Base-by-base conservation (phyloP, 305 asterid genomes). In the Vinca major region DNA sequence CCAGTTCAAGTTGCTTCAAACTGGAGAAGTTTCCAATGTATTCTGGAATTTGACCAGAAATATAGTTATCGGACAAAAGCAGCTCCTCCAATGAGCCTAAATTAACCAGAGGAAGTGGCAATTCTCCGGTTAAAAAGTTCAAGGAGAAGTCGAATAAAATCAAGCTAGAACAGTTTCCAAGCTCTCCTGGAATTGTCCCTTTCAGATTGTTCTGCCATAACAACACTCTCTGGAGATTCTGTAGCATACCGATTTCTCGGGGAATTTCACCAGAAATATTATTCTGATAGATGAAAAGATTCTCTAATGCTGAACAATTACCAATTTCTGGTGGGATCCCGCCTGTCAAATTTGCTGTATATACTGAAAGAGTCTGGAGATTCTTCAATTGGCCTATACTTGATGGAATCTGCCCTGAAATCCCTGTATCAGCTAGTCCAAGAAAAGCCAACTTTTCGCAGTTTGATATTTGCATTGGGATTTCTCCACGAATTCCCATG, bases 371-470 rank as follows among this genome's bases (percentile, higher is more conserved):
- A 7, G 87, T 84, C 80, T 73, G 77, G 74, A 86, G 92, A 66
- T 80, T 82, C 78, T 73, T 84, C 69, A 88, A 67, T 68, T 76
- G 72, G 43, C 89, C 92, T 68, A 86, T 76, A 74, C 74, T 72
- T 6, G 14, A 65, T 0, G 90, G 95, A 76, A 88, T 80, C 76
- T 52, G 77, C 47, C 95, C 95, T 1, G 89, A 74, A 56, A 88
- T 77, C 45, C 82, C 80, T 0, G 95, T 86, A 77, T 80, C 90
- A 11, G 92, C 95, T 33, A 84, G 84, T 7, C 95, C 95, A 63
- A 88, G 65, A 70, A 88, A 12, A 33, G 70, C 45, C 16, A 88
- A 76, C 45, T 70, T 69, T 53, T 73, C 78, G 78, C 92, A 88
- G 78, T 75, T 83, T 71, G 89, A 81, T 77, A 88, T 69, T 74